phyloP scores from a whole-genome alignment of 2,329 filamentous ascomycete species.

The Scleromitrula shiraiana region DNA sequence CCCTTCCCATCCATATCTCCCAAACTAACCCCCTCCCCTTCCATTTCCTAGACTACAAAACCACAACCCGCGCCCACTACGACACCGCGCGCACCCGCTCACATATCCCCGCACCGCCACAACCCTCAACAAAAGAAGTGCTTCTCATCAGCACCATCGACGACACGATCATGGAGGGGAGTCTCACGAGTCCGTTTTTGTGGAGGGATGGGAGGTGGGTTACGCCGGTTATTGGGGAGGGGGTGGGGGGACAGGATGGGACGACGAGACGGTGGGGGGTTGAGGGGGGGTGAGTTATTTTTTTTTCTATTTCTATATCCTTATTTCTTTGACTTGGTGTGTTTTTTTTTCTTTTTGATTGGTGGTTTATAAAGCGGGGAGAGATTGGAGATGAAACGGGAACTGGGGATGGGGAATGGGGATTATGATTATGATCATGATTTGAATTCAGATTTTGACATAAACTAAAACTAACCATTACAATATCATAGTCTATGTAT shows the following conservation, averaged over 20 bases:
- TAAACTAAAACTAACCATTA: not conserved
- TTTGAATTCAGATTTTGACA: too few species aligned
- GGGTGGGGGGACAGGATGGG: conserved; percentile 72
- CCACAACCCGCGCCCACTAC: conserved; percentile 66
- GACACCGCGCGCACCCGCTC: conserved; percentile 55
- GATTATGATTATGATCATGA: too few species aligned
- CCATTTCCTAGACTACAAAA: too few species aligned
- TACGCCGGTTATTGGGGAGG: conserved; percentile 70
- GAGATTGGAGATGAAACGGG: too few species aligned
- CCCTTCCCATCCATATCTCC: conserved; percentile 62
- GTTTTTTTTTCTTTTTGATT: not conserved
- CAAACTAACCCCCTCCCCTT: too few species aligned
- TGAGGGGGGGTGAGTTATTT: conserved; percentile 44
- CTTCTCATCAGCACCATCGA: conserved; percentile 57
- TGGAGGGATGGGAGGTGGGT: conserved; percentile 67
- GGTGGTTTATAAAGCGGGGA: too few species aligned
- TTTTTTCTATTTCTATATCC: not conserved
- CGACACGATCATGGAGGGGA: conserved; percentile 74
- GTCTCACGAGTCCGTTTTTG: conserved; percentile 75
- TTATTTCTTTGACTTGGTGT: not conserved
- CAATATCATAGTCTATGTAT: conserved; percentile 44
- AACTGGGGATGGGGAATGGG: too few species aligned
- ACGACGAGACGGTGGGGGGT: conserved; percentile 81
- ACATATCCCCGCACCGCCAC: too few species aligned
- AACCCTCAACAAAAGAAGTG: too few species aligned